Base-by-base conservation (phyloP, 345 rosid species). In the Durio zibethinus region DNA sequence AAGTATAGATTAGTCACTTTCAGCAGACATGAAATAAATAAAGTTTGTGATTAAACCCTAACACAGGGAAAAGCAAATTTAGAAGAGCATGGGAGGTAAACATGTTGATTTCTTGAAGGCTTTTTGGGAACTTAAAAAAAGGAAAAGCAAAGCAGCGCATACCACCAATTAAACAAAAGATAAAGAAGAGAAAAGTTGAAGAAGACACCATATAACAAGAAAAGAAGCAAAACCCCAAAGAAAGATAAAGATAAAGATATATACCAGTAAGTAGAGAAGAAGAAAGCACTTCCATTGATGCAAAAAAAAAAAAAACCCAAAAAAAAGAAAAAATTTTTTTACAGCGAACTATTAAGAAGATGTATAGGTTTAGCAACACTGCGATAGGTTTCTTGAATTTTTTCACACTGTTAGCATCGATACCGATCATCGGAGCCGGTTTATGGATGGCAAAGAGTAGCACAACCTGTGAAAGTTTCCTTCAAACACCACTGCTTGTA, bases 351-450 rank as follows among this genome's bases (percentile, higher is more conserved):
- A 42, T 23, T 42, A 62, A 73, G 40, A 25, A 29, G 7, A 96
- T 93, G 97, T 90, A 91, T 33, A 81, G 95, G 64, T 88, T 89
- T 76, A 96, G 98, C 89, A 96, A 96, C 83, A 85, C 93, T 12
- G 81, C 92, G 3, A 75, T 96, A 66, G 99, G 98, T 0, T 88
- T 92, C 85, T 74, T 92, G 80, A 96, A 96, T 75, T 91, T 92
- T 27, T 82, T 93, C 76, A 92, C 97, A 23, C 92, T 96, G 71
- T 47, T 96, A 29, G 91, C 95, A 21, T 91, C 99, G 23, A 86
- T 96, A 61, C 97, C 94, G 27, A 86, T 96, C 78, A 90, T 96
- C 59, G 99, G 97, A 8, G 92, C 89, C 3, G 99, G 95, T 10
- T 81, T 96, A 59, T 91, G 98, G 98, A 85, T 96, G 97, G 94